Evolutionary conservation across 495 filamentous ascomycete genomes (phyloP).

Genomic region (Lasiosphaeris hirsuta): DNA sequence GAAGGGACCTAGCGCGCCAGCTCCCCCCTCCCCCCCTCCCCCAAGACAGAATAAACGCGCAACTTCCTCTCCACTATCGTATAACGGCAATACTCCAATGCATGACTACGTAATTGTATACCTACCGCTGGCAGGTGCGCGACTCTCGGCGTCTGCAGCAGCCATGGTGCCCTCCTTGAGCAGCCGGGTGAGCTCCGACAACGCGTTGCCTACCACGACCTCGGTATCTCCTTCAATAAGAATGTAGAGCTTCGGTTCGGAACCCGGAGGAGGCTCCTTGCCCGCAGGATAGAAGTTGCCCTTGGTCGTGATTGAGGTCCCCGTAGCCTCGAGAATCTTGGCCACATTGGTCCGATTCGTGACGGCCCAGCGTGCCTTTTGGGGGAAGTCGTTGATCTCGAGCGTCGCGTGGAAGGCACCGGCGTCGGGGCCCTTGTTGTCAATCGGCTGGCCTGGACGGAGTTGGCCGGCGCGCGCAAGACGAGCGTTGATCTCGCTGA

Average conservation of each 20-base stretch:
- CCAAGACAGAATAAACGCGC: no score
- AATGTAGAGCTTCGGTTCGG: conserved; percentile 90
- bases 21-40: no score
- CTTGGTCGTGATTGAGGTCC: conserved; percentile 96
- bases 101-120: conserved; percentile 74
- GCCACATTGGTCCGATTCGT: conserved; percentile 98
- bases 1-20: no score
- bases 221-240: conserved; percentile 97
- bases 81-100: no score
- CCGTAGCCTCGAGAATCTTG: conserved; percentile 92
- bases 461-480: conserved; percentile 82
- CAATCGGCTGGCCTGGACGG: conserved; percentile 88
- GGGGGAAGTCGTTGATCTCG: conserved; percentile 99
- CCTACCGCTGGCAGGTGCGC: conserved; percentile 75
- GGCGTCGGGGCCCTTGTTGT: conserved; percentile 97
- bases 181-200: conserved; percentile 83
- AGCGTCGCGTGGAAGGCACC: conserved; percentile 96
- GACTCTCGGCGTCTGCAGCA: conserved; percentile 77
- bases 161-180: conserved; percentile 91
- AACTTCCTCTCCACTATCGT: no score
- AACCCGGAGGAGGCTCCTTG: conserved; percentile 69
- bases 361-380: conserved; percentile 98
- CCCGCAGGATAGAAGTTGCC: conserved; percentile 82
- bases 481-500: conserved; percentile 80
- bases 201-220: conserved; percentile 82